Evolutionary conservation across 2,329 filamentous ascomycete species (phyloP).

Genomic region (Salinomyces thailandicus): DNA sequence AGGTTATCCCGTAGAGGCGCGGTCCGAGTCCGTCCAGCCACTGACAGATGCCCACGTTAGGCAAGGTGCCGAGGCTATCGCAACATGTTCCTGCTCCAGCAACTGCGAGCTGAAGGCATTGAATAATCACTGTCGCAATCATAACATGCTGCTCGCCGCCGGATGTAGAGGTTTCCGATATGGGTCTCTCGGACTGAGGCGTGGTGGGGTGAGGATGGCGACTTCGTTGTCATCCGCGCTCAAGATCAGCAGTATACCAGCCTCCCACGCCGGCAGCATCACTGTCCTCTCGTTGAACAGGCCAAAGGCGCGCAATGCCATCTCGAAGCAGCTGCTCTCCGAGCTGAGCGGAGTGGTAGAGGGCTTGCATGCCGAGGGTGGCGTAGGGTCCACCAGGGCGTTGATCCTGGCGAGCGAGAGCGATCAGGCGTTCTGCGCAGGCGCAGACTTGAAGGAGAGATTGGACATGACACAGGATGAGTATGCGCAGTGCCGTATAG

Average conservation of each 20-base stretch:
- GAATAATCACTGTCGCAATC: too few species aligned
- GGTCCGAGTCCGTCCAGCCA: too few species aligned
- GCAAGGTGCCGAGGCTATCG: too few species aligned
- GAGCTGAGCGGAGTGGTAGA: slow-evolving; percentile 64
- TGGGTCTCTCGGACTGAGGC: slow-evolving; percentile 5
- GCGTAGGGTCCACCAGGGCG: slow-evolving; percentile 57
- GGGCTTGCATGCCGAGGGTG: slow-evolving; percentile 51
- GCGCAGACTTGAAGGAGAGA: slow-evolving; percentile 87
- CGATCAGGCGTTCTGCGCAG: slow-evolving; percentile 85
- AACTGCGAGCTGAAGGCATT: too few species aligned
- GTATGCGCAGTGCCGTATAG: slow-evolving; percentile 40
- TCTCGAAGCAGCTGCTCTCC: slow-evolving; percentile 66
- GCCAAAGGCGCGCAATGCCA: slow-evolving; percentile 76
- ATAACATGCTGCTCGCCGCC: slow-evolving; percentile 7
- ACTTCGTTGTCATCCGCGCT: slow-evolving; percentile 33
- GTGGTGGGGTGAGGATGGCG: background rate
- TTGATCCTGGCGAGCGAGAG: slow-evolving; percentile 74
- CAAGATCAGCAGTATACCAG: slow-evolving; percentile 63
- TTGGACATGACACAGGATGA: slow-evolving; percentile 65
- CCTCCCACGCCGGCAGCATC: slow-evolving; percentile 72
- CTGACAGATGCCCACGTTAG: too few species aligned
- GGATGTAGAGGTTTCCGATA: slow-evolving; percentile 4
- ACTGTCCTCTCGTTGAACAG: slow-evolving; percentile 81
- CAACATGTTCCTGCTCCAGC: too few species aligned
- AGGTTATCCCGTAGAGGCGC: too few species aligned